phyloP scores from a whole-genome alignment of 73 alveolate genomes.

The Vitrella brassicaformis region DNA sequence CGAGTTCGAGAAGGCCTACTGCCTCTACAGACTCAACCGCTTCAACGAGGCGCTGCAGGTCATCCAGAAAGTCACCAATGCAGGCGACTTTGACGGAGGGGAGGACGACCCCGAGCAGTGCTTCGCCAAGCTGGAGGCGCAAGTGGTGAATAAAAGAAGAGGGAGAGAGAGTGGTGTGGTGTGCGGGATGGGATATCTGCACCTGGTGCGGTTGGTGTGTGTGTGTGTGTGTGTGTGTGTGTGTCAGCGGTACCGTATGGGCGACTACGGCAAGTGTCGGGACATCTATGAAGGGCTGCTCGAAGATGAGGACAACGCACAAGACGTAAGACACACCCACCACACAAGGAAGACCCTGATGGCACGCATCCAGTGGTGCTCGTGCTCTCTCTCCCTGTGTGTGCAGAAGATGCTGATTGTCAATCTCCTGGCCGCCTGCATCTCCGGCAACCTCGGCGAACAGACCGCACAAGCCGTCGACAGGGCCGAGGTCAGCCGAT shows the following conservation, averaged over 20 bases:
- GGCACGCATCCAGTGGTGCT: background rate
- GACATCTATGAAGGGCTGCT: background rate
- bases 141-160: background rate
- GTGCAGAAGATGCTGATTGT: background rate
- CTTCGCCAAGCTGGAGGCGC: background rate
- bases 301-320: background rate
- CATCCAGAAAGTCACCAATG: too few species aligned
- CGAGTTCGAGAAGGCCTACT: background rate
- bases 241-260: background rate
- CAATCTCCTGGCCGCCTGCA: background rate
- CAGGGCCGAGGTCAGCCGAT: background rate
- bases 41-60: conserved; percentile 10
- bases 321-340: too few species aligned
- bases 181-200: background rate
- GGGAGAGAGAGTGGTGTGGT: background rate
- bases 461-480: background rate
- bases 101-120: too few species aligned
- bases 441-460: background rate
- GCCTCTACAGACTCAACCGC: conserved; percentile 7
- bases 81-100: too few species aligned
- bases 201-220: background rate
- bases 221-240: background rate
- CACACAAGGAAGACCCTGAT: too few species aligned
- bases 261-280: background rate
- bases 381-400: background rate